Evolutionary conservation across 2,329 filamentous ascomycete genomes (phyloP), one percentile per base, ranked within the genome.

Genomic region (Exophiala lecanii-corni): DNA sequence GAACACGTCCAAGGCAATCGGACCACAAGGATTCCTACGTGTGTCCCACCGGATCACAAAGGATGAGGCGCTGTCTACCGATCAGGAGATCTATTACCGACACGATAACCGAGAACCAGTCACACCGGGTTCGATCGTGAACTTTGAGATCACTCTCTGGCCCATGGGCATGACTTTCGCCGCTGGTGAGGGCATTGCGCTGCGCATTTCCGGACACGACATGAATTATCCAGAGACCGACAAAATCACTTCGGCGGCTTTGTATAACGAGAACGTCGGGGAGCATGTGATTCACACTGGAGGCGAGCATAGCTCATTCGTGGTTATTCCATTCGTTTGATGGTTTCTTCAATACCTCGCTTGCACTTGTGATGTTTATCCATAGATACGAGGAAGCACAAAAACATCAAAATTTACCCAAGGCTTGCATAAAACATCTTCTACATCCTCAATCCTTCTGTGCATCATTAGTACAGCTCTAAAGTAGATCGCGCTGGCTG

Each of bases 71-170:
- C n/a, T 13, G n/a, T 32, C 30, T 7, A 13, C 30, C 5, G 30
- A 5, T 2, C 32, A 61, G 54, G 1, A 57, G 63, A 12, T 62
- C 0, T 62, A 62, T 47, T 61, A 71, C 36, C 61, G 68, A 0
- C 67, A 73, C 43, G 57, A 60, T 4, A 56, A 57, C 13, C 57
- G 68, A 23, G 59, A 70, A 38, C 67, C 68, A 47, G 57, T 73
- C 1, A 41, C 53, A 3, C 61, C 60, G 0, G 70, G 70, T 0
- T 56, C 62, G 3, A 55, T 72, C 15, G 67, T 72, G 4, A 63
- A 63, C 51, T 54, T 73, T 5, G 68, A 73, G 39, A 72, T 74
- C 42, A 67, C 67, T 0, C 68, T 74, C 9, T 73, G 68, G 69
- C 62, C 64, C 0, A 67, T 69, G 61, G 69, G 70, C 0, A 59